Evolutionary conservation across 1,284 basidiomycete genomes (phyloP), one percentile per base, ranked within the genome.

Genomic region (Naganishia sp.): DNA sequence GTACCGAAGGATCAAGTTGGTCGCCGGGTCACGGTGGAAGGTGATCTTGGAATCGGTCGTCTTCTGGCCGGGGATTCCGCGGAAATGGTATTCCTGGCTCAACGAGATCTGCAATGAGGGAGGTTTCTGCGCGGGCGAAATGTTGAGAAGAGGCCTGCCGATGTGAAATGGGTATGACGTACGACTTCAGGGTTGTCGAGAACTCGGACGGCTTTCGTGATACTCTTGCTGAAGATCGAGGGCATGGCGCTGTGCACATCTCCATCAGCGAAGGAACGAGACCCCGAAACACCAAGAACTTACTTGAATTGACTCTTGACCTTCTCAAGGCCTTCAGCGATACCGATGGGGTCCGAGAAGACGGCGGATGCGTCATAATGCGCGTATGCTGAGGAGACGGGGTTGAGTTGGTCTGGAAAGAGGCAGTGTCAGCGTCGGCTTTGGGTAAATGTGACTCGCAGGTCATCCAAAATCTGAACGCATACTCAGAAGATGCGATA

Each of bases 291-390:
- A 43, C 3, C 23, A 28, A 5, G 2, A 1, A 63, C 68, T 21
- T 23, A 70, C 69, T 75, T 76, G 72, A 76, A 76, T 55, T 76
- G 74, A 25, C 73, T 71, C 71, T 76, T 73, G 13, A 76, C 68
- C 9, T 71, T 55, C 23, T 74, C 71, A 21, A 76, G 68, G 21
- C 73, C 73, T 42, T 76, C 55, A 18, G 74, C 74, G 28, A 75
- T 68, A 43, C 71, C 70, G 63, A 76, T 72, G 11, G 74, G 74
- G 65, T 76, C 74, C 49, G 72, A 72, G 63, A 76, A 76, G n/a
- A 67, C 66, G 0, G 74, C 74, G 0, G 65, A 65, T 17, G 63
- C 63, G 43, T 69, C 67, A 60, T 76, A 76, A 46, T 70, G 68
- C 3, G 72, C 72, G 63, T 74, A 76, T 13, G 74, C 72, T 2